Evolutionary conservation across 148 eudicot species (phyloP).

Genomic region (Chenopodium formosanum): DNA sequence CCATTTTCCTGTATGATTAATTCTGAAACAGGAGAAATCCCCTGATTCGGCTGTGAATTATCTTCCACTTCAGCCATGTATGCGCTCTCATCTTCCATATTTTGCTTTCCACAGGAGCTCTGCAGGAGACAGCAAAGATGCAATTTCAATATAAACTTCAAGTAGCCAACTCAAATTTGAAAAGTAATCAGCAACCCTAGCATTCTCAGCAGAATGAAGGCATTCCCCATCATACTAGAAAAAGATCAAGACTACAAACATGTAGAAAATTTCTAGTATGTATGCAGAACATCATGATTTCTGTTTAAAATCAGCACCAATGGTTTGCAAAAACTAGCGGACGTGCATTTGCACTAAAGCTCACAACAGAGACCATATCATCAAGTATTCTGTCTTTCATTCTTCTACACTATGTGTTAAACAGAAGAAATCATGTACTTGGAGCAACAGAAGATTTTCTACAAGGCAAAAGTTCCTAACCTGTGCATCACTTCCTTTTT

Average conservation of each 20-base stretch:
- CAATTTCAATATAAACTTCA: conserved; percentile 16
- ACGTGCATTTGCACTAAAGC: background rate
- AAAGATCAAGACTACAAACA: background rate
- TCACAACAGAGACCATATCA: background rate
- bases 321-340: background rate
- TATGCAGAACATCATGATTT: background rate
- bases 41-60: conserved; percentile 31
- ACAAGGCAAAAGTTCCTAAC: conserved; percentile 35
- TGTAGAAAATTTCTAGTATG: background rate
- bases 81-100: conserved; percentile 49
- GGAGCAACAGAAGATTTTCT: background rate
- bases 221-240: conserved; percentile 10
- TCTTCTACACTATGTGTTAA: background rate
- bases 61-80: conserved; percentile 27
- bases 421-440: background rate
- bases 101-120: conserved; percentile 85
- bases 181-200: conserved; percentile 18
- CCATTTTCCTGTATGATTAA: conserved; percentile 23
- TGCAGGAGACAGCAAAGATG: conserved; percentile 35
- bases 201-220: conserved; percentile 3
- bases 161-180: conserved; percentile 2
- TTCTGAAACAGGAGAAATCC: conserved; percentile 34
- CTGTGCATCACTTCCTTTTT: conserved; percentile 96
- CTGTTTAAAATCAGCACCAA: background rate
- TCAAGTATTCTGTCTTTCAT: background rate